Conservation (phyloP, 148 eudicot genomes). For the Silene conica region DNA sequence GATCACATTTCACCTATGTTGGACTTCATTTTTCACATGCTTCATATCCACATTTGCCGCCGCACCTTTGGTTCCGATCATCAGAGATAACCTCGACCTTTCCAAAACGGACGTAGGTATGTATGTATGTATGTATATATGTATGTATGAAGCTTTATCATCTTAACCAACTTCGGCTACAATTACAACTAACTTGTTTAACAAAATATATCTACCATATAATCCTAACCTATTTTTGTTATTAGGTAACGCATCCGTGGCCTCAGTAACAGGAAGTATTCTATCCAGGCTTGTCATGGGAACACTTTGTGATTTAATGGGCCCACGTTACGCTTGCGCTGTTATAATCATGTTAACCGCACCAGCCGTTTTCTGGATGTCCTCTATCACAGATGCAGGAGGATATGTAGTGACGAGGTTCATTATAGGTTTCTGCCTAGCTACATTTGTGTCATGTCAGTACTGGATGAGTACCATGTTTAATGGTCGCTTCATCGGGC, state of each 20-base stretch:
- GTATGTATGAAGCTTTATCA: no score
- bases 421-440: no score
- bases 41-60: conserved; percentile 26
- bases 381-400: no score
- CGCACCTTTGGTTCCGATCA: neutral
- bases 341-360: no score
- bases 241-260: conserved; percentile 29
- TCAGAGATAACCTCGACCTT: conserved; percentile 40
- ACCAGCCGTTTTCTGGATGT: no score
- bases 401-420: no score
- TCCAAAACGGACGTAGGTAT: conserved; percentile 25
- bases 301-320: conserved; percentile 40
- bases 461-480: no score
- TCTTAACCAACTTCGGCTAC: no score
- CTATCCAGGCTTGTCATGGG: conserved; percentile 44
- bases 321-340: conserved; percentile 33
- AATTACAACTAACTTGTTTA: no score
- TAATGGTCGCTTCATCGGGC: no score
- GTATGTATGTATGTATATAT: no score
- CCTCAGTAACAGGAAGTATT: conserved; percentile 38
- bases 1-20: conserved; percentile 34
- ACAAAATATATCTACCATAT: neutral
- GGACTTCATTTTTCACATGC: conserved; percentile 34
- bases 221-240: neutral
- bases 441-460: no score